Conservation (phyloP, 1,284 basidiomycete genomes). For the Mycosarcoma maydis region DNA sequence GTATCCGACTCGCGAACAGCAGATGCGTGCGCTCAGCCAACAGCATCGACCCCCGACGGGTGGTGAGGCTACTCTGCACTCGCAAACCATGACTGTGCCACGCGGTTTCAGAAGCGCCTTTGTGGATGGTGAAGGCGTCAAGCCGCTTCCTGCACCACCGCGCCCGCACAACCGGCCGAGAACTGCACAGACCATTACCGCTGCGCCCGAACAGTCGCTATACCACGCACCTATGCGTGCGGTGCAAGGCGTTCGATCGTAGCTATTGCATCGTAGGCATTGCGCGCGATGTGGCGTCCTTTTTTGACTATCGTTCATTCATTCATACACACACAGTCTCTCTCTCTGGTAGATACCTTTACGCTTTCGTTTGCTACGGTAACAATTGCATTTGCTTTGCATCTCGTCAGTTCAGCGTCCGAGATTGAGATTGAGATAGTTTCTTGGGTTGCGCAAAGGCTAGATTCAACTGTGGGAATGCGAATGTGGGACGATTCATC, state of each 20-base stretch:
- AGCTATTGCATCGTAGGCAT: no score
- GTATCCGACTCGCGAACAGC: conserved; percentile 22
- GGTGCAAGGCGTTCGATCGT: conserved; percentile 6
- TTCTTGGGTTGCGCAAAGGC: no score
- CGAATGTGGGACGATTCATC: no score
- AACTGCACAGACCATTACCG: conserved; percentile 27
- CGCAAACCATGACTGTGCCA: no score
- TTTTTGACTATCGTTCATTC: no score
- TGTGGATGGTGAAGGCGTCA: neutral
- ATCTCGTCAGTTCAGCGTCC: no score
- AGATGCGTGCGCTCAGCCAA: conserved; percentile 14
- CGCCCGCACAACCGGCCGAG: conserved; percentile 21
- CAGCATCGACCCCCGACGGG: conserved; percentile 8
- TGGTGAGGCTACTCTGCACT: neutral
- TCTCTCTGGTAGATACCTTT: no score
- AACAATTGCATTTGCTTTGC: no score
- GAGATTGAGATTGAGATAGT: no score
- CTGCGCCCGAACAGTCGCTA: neutral
- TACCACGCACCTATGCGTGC: neutral
- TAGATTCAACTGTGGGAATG: no score
- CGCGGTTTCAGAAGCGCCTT: neutral
- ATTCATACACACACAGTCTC: neutral
- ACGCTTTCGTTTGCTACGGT: no score
- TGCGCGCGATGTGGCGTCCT: no score
- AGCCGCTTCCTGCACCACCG: conserved; percentile 19